These are phyloP conservation scores for Euphorbia celastroides DNA, from an alignment of 441 rosid species.

Conservation along the genomic window DNA sequence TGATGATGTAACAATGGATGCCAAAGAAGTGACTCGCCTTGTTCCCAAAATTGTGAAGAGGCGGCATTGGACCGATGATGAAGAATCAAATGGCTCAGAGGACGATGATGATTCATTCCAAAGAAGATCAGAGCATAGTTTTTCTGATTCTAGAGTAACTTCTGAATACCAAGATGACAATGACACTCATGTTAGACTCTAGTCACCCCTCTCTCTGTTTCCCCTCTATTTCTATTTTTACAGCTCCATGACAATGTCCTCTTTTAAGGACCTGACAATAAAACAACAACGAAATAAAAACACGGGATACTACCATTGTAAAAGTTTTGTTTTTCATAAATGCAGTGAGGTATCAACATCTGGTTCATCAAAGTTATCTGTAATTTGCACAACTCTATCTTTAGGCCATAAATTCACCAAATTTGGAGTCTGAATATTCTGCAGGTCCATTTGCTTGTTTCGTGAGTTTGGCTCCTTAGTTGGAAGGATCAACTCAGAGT, in stretches of 20 bases:
- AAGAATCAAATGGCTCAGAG: slow-evolving; percentile 32
- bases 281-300: slow-evolving; percentile 17
- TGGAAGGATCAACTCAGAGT: slow-evolving; percentile 22
- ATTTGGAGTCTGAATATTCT: slow-evolving; percentile 21
- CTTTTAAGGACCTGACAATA: slow-evolving; percentile 17
- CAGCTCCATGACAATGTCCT: slow-evolving; percentile 24
- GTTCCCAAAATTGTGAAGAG: slow-evolving; percentile 76
- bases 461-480: slow-evolving; percentile 16
- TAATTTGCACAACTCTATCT: slow-evolving; percentile 20
- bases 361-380: slow-evolving; percentile 29
- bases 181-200: slow-evolving; percentile 27
- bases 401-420: slow-evolving; percentile 20
- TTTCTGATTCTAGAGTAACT: slow-evolving; percentile 40
- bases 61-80: slow-evolving; percentile 72
- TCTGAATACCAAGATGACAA: slow-evolving; percentile 42
- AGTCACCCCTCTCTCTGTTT: slow-evolving; percentile 19
- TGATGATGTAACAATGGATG: slow-evolving; percentile 46
- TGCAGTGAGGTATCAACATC: slow-evolving; percentile 48
- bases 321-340: slow-evolving; percentile 32
- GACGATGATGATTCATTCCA: slow-evolving; percentile 36
- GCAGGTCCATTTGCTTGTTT: slow-evolving; percentile 19
- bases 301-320: slow-evolving; percentile 26
- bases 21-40: slow-evolving; percentile 63
- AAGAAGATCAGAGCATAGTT: slow-evolving; percentile 33
- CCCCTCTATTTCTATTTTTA: slow-evolving; percentile 18